Base-by-base conservation (phyloP, 257 asterid genomes). In the Scutellaria barbata region DNA sequence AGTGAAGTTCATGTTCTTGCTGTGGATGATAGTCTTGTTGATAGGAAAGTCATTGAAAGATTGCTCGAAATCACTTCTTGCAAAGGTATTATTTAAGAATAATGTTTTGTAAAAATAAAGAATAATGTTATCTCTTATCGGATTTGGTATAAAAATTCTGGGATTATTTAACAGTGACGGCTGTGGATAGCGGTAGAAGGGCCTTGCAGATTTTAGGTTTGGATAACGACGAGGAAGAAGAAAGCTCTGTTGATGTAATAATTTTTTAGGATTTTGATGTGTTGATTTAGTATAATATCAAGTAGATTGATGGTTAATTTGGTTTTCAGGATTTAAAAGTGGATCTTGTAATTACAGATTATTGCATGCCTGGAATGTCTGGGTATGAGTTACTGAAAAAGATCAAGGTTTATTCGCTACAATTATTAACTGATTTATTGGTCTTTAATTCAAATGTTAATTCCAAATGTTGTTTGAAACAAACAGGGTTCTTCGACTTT, bases 331-430 rank as follows among this genome's bases (percentile, higher is more conserved):
- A 79, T 13, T 73, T 88, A 78, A 90, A 90, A 81, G 97, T 90
- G 65, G 92, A 90, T 83, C 76, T 90, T 82, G 81, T 90, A 35
- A 88, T 90, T 6, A 90, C 97, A 37, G 97, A 90, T 71, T 88
- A 90, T 56, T 90, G 90, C 77, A 90, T 90, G 97, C 97, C 97
- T 74, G 97, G 85, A 74, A 90, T 90, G 97, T 86, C 93, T 61
- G 96, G 95, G 7, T 90, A 79, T 71, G 97, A 88, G 68, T 73
- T 90, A 77, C 90, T 90, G 17, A 90, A 85, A 62, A 90, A 88
- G 73, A 86, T 90, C 60, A 90, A 90, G 96, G 96, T 88, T 5
- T 7, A 57, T 63, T 35, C 6, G 1, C 13, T 25, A 25, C 4
- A 25, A 12, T 56, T 6, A 12, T 57, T 57, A 22, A 22, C 25